Conservation (phyloP, 441 rosid genomes). For the Syzygium malaccense region DNA sequence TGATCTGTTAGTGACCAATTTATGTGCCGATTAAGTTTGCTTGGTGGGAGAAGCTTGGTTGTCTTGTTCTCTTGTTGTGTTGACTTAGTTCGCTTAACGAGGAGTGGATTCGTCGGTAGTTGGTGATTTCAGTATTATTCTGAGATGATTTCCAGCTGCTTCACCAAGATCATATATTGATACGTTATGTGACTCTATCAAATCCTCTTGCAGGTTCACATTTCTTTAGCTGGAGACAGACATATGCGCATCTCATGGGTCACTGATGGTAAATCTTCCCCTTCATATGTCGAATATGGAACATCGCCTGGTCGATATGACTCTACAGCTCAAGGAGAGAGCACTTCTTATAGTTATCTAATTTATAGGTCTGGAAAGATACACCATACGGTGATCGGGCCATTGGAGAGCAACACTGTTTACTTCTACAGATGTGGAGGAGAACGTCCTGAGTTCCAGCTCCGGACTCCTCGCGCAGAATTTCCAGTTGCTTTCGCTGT, state of each 20-base stretch:
- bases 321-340: constrained; percentile 49
- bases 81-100: background rate
- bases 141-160: background rate
- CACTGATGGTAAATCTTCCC: constrained; percentile 52
- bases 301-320: constrained; percentile 54
- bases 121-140: background rate
- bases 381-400: constrained; percentile 82
- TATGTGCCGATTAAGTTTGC: background rate
- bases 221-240: constrained; percentile 84
- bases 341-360: constrained; percentile 68
- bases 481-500: constrained; percentile 81
- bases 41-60: background rate
- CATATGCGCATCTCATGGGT: constrained; percentile 78
- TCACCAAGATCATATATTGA: background rate
- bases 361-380: constrained; percentile 85
- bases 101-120: background rate
- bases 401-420: constrained; percentile 47
- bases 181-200: background rate
- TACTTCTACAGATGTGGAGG: constrained; percentile 85
- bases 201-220: constrained; percentile 54
- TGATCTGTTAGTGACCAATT: background rate
- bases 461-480: constrained; percentile 74
- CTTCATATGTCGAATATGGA: constrained; percentile 74
- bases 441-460: constrained; percentile 73
- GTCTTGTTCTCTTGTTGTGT: background rate